Evolutionary conservation across 805 yeast genomes (phyloP), one percentile per base, ranked within the genome.

Genomic region (Nakazawaea wickerhamii): DNA sequence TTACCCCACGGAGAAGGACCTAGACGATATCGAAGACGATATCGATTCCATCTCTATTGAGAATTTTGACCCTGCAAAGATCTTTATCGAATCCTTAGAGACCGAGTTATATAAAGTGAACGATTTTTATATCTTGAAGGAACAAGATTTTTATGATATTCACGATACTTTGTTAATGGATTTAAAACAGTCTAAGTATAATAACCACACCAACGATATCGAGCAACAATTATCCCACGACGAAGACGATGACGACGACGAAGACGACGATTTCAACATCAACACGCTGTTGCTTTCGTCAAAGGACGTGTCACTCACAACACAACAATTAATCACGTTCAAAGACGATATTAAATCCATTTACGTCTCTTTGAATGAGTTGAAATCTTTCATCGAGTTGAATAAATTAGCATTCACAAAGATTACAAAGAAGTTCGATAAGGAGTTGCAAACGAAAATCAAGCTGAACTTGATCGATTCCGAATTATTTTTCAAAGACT

Each of bases 351-450:
- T 70, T 36, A 71, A 70, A 40, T 68, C 64, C 9, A 57, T 65
- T 32, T 74, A 58, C 52, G 67, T 75, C 14, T 65, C 71, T 4
- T 51, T 72, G 27, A 66, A 73, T 4, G 77, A 73, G 48, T 63
- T 74, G 47, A 71, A 73, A 47, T 70, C 77, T 6, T 74, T 55
- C 48, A 63, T 73, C 36, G 79, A 74, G 47, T 63, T 74, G 49
- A 74, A 74, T 54, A 67, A 66, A 40, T 73, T 77, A 17, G 79
- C 77, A 11, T 73, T 73, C 58, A 67, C 69, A 43, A 74, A 74
- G 46, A 77, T 77, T 8, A 60, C 70, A 47, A 74, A 74, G 50
- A 73, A 74, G 51, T 74, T 74, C 48, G 79, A 74, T 50, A 73
- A 73, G 53, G 69, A 73, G 7, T 59, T 73, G 48, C 64, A 70